Conservation (phyloP, 2,329 filamentous ascomycete genomes). For the Neonectria faginata region DNA sequence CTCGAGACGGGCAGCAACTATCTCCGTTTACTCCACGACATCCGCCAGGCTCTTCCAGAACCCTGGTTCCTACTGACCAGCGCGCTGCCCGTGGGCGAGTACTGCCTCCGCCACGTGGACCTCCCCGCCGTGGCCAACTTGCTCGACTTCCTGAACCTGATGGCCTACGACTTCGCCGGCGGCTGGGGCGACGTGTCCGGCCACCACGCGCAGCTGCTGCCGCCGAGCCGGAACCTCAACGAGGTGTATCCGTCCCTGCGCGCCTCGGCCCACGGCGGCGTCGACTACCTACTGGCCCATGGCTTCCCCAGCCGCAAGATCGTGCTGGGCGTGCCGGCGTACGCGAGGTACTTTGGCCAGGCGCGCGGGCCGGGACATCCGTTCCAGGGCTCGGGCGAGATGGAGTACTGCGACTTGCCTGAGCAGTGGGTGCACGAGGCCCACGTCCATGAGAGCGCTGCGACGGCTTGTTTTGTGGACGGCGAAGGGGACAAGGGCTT, state of each 20-base stretch:
- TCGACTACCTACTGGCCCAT: constrained; percentile 64
- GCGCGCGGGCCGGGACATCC: constrained; percentile 65
- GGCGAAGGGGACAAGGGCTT: constrained; percentile 58
- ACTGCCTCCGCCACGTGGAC: constrained; percentile 71
- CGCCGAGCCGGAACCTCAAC: constrained; percentile 48
- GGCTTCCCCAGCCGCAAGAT: constrained; percentile 70
- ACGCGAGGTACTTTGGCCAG: constrained; percentile 70
- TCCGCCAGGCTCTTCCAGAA: constrained; percentile 66
- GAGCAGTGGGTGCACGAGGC: constrained; percentile 58
- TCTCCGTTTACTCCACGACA: constrained; percentile 64
- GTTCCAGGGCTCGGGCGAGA: constrained; percentile 62
- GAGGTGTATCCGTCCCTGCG: constrained; percentile 46
- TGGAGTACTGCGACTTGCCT: constrained; percentile 73
- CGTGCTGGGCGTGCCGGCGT: constrained; percentile 71
- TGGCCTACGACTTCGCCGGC: constrained; percentile 77
- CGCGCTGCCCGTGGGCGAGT: constrained; percentile 72
- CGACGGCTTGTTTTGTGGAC: constrained; percentile 69
- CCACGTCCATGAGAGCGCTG: constrained; percentile 61
- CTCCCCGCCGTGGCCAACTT: constrained; percentile 61
- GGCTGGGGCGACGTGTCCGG: constrained; percentile 71
- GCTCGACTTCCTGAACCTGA: constrained; percentile 74
- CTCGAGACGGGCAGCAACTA: constrained; percentile 67
- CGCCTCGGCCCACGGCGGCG: constrained; percentile 65
- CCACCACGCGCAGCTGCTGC: constrained; percentile 72
- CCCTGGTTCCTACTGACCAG: constrained; percentile 69